These are phyloP conservation scores for Diaporthe amygdali DNA, from an alignment of 2,329 filamentous ascomycete species.

Conservation along the genomic window DNA sequence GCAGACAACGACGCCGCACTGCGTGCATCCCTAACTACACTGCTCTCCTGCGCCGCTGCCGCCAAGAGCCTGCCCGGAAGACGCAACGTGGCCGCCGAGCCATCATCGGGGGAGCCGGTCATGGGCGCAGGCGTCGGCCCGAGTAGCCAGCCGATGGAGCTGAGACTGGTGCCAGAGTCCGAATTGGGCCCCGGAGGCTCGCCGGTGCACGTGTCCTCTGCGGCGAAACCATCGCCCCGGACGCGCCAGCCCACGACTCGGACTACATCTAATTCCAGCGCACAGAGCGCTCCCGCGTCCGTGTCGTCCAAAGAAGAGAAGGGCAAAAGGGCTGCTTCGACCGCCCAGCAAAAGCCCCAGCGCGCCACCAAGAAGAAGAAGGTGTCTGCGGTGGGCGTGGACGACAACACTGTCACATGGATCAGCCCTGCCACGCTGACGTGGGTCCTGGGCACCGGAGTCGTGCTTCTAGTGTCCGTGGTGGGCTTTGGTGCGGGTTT, in stretches of 20 bases:
- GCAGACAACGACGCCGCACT: conserved; percentile 93
- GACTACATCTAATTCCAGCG: conserved; percentile 37
- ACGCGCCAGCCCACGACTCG: conserved; percentile 22
- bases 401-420: conserved; percentile 42
- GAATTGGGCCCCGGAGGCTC: conserved; percentile 54
- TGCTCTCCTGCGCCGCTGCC: conserved; percentile 93
- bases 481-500: conserved; percentile 74
- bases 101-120: conserved; percentile 34
- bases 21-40: conserved; percentile 89
- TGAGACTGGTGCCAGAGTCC: conserved; percentile 65
- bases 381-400: conserved; percentile 42
- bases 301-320: conserved; percentile 44
- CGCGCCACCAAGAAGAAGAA: conserved; percentile 66
- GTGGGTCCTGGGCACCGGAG: conserved; percentile 70
- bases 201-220: conserved; percentile 29
- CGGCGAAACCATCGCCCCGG: conserved; percentile 27
- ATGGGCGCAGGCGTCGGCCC: conserved; percentile 46
- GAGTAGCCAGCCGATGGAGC: conserved; percentile 60
- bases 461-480: conserved; percentile 70
- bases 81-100: conserved; percentile 42
- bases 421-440: conserved; percentile 67
- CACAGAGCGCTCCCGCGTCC: conserved; percentile 34
- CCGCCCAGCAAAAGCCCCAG: conserved; percentile 39
- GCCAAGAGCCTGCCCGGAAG: conserved; percentile 80
- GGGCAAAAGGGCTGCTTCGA: conserved; percentile 51